These are phyloP conservation scores for Colletotrichum abscissum DNA, from an alignment of 2,329 filamentous ascomycete species.

Conservation along the genomic window DNA sequence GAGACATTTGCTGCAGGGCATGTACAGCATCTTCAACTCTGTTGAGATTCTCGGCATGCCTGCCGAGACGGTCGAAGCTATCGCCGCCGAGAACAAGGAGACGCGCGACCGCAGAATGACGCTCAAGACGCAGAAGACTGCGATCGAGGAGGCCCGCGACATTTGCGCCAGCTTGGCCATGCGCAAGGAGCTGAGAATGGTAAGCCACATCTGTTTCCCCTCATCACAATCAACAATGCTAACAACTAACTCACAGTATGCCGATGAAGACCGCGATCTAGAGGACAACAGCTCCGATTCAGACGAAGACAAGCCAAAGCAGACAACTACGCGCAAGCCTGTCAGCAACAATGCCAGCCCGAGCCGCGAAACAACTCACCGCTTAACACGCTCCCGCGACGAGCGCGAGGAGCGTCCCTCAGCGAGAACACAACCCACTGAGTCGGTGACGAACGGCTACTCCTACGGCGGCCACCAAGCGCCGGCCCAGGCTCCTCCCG, in stretches of 20 bases:
- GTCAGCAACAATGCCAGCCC: conserved; percentile 17
- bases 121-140: conserved; percentile 60
- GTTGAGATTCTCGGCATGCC: conserved; percentile 62
- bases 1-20: conserved; percentile 61
- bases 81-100: conserved; percentile 65
- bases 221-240: neutral
- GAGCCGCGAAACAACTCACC: conserved; percentile 11
- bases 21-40: conserved; percentile 63
- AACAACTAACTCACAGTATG: conserved; percentile 35
- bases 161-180: conserved; percentile 63
- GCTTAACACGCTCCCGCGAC: conserved; percentile 22
- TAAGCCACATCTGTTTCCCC: neutral
- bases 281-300: conserved; percentile 43
- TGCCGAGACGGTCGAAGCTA: conserved; percentile 57
- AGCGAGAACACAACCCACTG: neutral
- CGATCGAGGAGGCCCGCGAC: conserved; percentile 61
- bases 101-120: conserved; percentile 60
- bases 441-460: conserved; percentile 19
- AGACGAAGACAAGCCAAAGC: conserved; percentile 36
- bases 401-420: conserved; percentile 16
- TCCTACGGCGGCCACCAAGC: conserved; percentile 7
- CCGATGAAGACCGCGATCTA: conserved; percentile 41
- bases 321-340: conserved; percentile 23
- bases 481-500: neutral
- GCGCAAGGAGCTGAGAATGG: conserved; percentile 59